Evolutionary conservation across 2,329 filamentous ascomycete genomes (phyloP).

Genomic region (Chlorencoelia australis): DNA sequence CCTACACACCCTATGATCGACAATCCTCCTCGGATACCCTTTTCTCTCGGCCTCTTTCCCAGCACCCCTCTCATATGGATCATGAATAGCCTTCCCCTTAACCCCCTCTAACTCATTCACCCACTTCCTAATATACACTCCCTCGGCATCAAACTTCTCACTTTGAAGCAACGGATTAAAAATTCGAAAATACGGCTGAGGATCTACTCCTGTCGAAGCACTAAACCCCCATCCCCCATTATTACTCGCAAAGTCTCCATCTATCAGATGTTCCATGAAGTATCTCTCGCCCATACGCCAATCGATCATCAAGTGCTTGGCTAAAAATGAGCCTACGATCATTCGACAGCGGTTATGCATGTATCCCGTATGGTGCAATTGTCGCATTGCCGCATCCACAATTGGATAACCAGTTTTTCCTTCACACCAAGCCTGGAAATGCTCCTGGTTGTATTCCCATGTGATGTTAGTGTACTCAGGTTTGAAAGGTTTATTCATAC

Average conservation of each 20-base stretch:
- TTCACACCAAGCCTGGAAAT: slow-evolving; percentile 64
- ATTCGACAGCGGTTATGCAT: slow-evolving; percentile 84
- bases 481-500: slow-evolving; percentile 73
- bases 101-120: slow-evolving; percentile 61
- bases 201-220: slow-evolving; percentile 69
- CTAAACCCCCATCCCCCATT: slow-evolving; percentile 28
- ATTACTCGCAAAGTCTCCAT: slow-evolving; percentile 28
- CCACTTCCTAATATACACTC: slow-evolving; percentile 76
- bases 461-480: slow-evolving; percentile 72
- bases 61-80: slow-evolving; percentile 64
- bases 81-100: slow-evolving; percentile 63
- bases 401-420: slow-evolving; percentile 74
- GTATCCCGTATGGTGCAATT: slow-evolving; percentile 56
- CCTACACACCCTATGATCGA: slow-evolving; percentile 61
- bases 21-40: slow-evolving; percentile 66
- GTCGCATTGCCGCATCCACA: slow-evolving; percentile 79
- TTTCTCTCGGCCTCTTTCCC: slow-evolving; percentile 45
- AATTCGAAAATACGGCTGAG: slow-evolving; percentile 82
- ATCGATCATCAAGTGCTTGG: slow-evolving; percentile 72
- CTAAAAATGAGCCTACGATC: slow-evolving; percentile 71
- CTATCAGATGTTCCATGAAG: slow-evolving; percentile 62
- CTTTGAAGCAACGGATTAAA: slow-evolving; percentile 82
- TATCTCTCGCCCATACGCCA: slow-evolving; percentile 74
- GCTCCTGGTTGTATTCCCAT: slow-evolving; percentile 65
- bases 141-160: slow-evolving; percentile 73